Conservation (phyloP, 2,329 filamentous ascomycete species). For the Aspergillus clavatus region DNA sequence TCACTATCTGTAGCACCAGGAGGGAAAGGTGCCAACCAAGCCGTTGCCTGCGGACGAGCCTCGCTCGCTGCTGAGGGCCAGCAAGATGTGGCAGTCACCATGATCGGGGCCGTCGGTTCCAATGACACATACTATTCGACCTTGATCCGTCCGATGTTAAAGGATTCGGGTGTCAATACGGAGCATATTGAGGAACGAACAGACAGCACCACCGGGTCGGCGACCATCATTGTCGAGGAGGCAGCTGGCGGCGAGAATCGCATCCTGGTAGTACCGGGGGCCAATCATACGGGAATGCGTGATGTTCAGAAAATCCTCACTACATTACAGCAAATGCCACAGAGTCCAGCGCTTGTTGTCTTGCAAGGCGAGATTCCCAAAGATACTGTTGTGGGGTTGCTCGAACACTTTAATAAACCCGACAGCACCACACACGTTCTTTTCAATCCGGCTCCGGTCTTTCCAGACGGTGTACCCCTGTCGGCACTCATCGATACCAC, state of each 20-base stretch:
- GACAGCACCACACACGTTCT: conserved; percentile 47
- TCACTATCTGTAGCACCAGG: conserved; percentile 52
- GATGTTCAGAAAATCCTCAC: conserved; percentile 27
- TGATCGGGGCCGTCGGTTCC: conserved; percentile 64
- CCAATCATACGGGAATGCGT: conserved; percentile 49
- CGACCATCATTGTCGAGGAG: conserved; percentile 67
- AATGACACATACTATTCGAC: conserved; percentile 56
- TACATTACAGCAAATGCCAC: not conserved
- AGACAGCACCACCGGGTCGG: conserved; percentile 37
- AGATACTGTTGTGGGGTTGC: not conserved
- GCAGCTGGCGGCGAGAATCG: conserved; percentile 62
- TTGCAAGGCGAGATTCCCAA: not conserved
- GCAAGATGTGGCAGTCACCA: conserved; percentile 50
- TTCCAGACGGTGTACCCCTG: conserved; percentile 59
- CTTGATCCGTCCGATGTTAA: conserved; percentile 51
- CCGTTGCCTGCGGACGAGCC: not conserved
- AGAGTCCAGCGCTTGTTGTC: not conserved
- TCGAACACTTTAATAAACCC: not conserved
- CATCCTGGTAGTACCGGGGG: conserved; percentile 64
- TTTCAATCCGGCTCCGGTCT: conserved; percentile 78
- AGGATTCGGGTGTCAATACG: conserved; percentile 56
- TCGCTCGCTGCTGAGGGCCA: conserved; percentile 48
- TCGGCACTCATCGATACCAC: conserved; percentile 10
- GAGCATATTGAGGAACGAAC: conserved; percentile 50
- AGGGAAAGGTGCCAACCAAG: not conserved